These are phyloP conservation scores for Pachyrhizus erosus DNA, from an alignment of 306 rosid species.

Conservation along the genomic window DNA sequence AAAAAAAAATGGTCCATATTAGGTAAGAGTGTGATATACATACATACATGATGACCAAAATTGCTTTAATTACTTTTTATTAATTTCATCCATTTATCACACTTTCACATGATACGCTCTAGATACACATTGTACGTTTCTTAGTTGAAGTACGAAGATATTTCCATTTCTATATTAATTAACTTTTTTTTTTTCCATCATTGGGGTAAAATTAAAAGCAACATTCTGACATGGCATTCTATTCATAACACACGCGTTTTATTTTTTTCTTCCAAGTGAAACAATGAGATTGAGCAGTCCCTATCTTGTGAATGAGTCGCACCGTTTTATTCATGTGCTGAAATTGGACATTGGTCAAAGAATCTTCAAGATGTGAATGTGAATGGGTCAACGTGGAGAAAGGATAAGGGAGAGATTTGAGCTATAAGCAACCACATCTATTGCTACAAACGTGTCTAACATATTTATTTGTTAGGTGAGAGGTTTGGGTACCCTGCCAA, in stretches of 20 bases:
- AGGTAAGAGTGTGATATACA: too few species aligned
- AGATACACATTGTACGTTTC: too few species aligned
- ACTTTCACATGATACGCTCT: too few species aligned
- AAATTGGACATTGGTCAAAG: constrained; percentile 39
- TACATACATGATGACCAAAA: too few species aligned
- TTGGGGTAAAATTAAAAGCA: too few species aligned
- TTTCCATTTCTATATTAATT: too few species aligned
- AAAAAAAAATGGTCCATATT: too few species aligned
- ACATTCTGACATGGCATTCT: neutral
- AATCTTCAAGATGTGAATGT: constrained; percentile 18
- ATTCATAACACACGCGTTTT: neutral
- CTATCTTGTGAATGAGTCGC: constrained; percentile 35
- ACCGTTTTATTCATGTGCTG: constrained; percentile 40
- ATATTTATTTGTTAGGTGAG: constrained; percentile 13
- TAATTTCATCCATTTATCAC: neutral
- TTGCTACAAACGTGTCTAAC: neutral
- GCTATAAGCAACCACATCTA: constrained; percentile 20
- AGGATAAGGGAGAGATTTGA: constrained; percentile 32
- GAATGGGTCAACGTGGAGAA: constrained; percentile 25
- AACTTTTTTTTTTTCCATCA: neutral
- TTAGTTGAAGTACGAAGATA: too few species aligned
- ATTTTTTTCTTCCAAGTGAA: neutral
- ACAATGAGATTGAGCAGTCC: constrained; percentile 8
- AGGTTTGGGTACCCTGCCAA: neutral
- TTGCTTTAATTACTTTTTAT: neutral